Evolutionary conservation across 768 basidiomycete species (phyloP), one percentile per base, ranked within the genome.

Genomic region (Rhizopogon vesiculosus): DNA sequence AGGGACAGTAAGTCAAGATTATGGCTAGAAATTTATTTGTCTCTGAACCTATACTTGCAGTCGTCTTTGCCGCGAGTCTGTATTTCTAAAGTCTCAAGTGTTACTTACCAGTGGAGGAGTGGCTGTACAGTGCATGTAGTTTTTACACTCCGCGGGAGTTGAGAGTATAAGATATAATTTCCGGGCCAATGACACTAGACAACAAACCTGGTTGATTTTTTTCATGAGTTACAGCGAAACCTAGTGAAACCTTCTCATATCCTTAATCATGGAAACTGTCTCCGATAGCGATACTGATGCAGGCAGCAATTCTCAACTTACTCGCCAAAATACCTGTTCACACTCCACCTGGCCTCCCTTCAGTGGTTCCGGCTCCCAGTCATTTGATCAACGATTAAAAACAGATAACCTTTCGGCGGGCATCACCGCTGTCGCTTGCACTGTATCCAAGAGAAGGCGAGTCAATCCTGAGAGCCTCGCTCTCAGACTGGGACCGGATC

Each of bases 51-150:
- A 18, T 54, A 22, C 49, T 19, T 35, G 10, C 60, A 92, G 90
- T 92, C 69, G 87, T 92, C 43, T 92, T 92, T 67, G 90, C 91
- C 9, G 90, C 90, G 15, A 91, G 90, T 70, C 66, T 92, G 78
- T 92, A 92, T 74, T 91, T 92, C 72, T 92, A 82, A 61, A 25
- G 5, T 25, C 25, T 42, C 40, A 56, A 25, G 19, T 38, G 16
- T 31, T 5, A 38, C 7, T 33, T 7, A 5, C 7, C 31, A 7
- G 31, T 18, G 4, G 39, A 10, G 5, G 46, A 25, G 25, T 48
- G 46, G 46, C 46, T 33, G 33, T 48, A 22, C 46, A 35, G 15
- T 22, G 29, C 16, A 49, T 48, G 31, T 48, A 25, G 35, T 49
- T 49, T 49, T 49, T 49, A 49, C 15, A 49, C 35, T 49, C 48